Base-by-base conservation (phyloP, 805 yeast genomes). In the Hemisphaericaspora nanyangensis region DNA sequence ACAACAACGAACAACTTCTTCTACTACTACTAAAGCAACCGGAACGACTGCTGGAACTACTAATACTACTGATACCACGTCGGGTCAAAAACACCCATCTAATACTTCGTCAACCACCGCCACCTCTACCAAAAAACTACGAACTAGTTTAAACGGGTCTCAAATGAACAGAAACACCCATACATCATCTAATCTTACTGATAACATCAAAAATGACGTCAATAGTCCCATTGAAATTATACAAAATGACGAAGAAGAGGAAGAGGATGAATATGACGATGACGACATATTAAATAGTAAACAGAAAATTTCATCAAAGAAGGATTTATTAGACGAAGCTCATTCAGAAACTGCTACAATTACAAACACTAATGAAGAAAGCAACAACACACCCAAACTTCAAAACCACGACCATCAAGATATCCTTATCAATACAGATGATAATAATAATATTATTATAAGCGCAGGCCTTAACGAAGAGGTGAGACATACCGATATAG, bases 321-420 rank as follows among this genome's bases (percentile, higher is more conserved):
- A 56, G 31, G 61, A 61, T 26, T 46, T 55, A 36, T 35, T 58
- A 31, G 72, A 64, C 33, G 39, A 35, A 31, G 72, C 65, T 32
- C 53, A 63, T 38, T 63, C 70, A 4, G 72, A 67, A 40, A 62
- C 71, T 13, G 74, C 65, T 41, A 68, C 72, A 13, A 63, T 66
- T 29, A 63, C 70, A 20, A 63, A 64, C 48, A 61, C 65, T 29
- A 54, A 55, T 43, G 43, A 40, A 6, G 66, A 61, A 12, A 63
- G 56, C 19, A 48, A 48, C 34, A 42, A 48, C 20, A 51, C 54
- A 7, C 54, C 58, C 7, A 27, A 30, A 34, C 17, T 22, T 15
- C 29, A 38, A 11, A 13, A 34, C 15, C 31, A 29, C 13, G 26
- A 22, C 26, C 26, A 22, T 22, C 26, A 22, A 22, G n/a, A n/a